Evolutionary conservation across 2,329 filamentous ascomycete species (phyloP).

Genomic region (Diaporthe humulicola): DNA sequence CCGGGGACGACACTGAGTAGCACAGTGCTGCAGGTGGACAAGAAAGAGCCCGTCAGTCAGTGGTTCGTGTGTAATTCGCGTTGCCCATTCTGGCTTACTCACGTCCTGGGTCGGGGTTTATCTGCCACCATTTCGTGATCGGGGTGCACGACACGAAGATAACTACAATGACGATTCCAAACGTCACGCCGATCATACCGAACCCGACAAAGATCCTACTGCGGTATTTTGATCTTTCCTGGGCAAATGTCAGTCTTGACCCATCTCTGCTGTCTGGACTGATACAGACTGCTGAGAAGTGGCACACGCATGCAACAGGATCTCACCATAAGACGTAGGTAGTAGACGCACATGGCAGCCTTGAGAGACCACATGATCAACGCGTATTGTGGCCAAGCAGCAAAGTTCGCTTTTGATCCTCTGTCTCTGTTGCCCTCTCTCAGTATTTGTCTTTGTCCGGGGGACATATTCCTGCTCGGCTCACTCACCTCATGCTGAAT

Average conservation of each 20-base stretch:
- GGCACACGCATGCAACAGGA: background rate
- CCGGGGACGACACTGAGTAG: constrained; percentile 59
- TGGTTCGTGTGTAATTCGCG: background rate
- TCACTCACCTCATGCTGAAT: constrained; percentile 46
- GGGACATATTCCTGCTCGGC: background rate
- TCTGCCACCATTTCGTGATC: constrained; percentile 41
- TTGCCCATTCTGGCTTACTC: background rate
- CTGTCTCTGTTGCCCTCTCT: constrained; percentile 53
- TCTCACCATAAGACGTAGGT: constrained; percentile 60
- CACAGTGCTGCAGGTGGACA: constrained; percentile 52
- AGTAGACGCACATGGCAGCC: constrained; percentile 66
- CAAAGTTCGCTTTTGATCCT: constrained; percentile 65
- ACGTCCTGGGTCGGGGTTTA: constrained; percentile 42
- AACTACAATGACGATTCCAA: constrained; percentile 48
- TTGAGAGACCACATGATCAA: constrained; percentile 66
- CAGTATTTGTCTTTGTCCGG: constrained; percentile 37
- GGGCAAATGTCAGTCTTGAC: constrained; percentile 10
- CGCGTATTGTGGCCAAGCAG: constrained; percentile 68
- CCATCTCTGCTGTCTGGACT: constrained; percentile 12
- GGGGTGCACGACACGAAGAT: constrained; percentile 39
- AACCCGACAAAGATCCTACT: constrained; percentile 27
- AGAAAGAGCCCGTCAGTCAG: background rate
- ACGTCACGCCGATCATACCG: constrained; percentile 16
- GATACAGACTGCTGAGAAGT: background rate
- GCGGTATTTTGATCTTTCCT: constrained; percentile 46